Conservation (phyloP, 2,329 filamentous ascomycete species). For the Aspergillus vadensis region DNA sequence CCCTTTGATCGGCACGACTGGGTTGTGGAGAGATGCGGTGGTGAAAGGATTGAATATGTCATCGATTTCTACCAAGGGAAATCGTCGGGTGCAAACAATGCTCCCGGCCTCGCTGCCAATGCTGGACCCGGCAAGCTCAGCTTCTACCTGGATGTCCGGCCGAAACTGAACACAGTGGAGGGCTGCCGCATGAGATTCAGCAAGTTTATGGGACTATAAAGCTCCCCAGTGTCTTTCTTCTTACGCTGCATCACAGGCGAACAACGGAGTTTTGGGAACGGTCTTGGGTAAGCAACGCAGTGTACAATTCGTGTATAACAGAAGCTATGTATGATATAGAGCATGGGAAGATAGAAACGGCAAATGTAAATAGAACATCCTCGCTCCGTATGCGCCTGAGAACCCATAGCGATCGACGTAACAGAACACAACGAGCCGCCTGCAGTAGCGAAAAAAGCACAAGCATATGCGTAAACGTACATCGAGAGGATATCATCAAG, state of each 20-base stretch:
- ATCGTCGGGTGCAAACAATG: slow-evolving; percentile 36
- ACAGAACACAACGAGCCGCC: slow-evolving; percentile 11
- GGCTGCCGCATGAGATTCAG: slow-evolving; percentile 60
- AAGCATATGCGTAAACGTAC: slow-evolving; percentile 30
- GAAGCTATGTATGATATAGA: slow-evolving; percentile 38
- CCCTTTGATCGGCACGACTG: slow-evolving; percentile 98
- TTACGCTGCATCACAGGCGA: slow-evolving; percentile 24
- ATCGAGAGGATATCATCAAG: slow-evolving; percentile 39
- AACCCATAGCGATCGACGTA: slow-evolving; percentile 14
- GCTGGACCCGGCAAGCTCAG: slow-evolving; percentile 51
- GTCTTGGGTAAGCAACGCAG: slow-evolving; percentile 22
- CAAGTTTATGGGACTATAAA: slow-evolving; percentile 50
- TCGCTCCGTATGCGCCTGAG: slow-evolving; percentile 27
- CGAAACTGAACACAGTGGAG: slow-evolving; percentile 65
- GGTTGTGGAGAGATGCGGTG: slow-evolving; percentile 88
- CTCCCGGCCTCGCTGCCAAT: slow-evolving; percentile 34
- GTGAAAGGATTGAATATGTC: slow-evolving; percentile 78
- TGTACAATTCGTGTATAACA: slow-evolving; percentile 41
- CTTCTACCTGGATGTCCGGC: slow-evolving; percentile 67
- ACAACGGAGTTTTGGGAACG: slow-evolving; percentile 29
- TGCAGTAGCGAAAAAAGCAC: slow-evolving; percentile 14
- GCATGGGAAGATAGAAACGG: slow-evolving; percentile 18
- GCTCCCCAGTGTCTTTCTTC: background rate
- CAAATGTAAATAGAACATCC: slow-evolving; percentile 26
- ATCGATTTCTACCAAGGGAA: slow-evolving; percentile 95